Base-by-base conservation (phyloP, 306 rosid species). In the Gynostemma pentaphyllum region DNA sequence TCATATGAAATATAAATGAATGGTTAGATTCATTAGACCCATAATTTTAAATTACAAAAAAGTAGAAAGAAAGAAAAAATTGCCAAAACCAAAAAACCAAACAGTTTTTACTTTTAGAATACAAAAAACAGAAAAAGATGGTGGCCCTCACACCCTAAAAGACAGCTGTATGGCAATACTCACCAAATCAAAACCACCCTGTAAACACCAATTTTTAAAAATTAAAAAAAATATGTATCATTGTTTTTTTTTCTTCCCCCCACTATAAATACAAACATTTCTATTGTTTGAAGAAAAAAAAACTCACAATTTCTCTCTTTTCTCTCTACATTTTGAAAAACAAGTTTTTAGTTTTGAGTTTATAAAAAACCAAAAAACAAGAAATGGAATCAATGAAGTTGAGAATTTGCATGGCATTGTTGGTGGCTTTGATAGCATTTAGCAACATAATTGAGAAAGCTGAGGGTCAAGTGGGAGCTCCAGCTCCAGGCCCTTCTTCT, bases 111-210 rank as follows among this genome's bases (percentile, higher is more conserved):
- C n/a, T n/a, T n/a, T n/a, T n/a, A n/a, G n/a, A n/a, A 9, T 22
- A 19, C n/a, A 22, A 27, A 23, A 0, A 6, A 51, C 27, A 12
- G 14, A 14, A 52, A 52, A 28, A 29, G 4, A 8, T 54, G 41
- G 46, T 37, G 64, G 46, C 5, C 19, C 64, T 18, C 4, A 9
- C 39, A 34, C 39, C 3, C 1, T 34, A 1, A 9, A 5, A 16
- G 21, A 21, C 65, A 60, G 65, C 65, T 60, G 65, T 60, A 19
- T 22, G 30, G 65, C 34, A 59, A 59, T 57, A 37, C 30, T 19
- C 21, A 57, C 45, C 64, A 36, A 57, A 34, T 36, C 9, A 57
- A n/a, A 57, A 57, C 45, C 64, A 57, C 45, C 46, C 45, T 34
- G 39, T 34, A 34, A 34, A 34, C 1, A 39, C 41, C 41, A 37